A percentile compares a stretch with the other conserved stretches of the same genome.
Conservation (phyloP, 345 rosid species). For the Aegle marmelos region DNA sequence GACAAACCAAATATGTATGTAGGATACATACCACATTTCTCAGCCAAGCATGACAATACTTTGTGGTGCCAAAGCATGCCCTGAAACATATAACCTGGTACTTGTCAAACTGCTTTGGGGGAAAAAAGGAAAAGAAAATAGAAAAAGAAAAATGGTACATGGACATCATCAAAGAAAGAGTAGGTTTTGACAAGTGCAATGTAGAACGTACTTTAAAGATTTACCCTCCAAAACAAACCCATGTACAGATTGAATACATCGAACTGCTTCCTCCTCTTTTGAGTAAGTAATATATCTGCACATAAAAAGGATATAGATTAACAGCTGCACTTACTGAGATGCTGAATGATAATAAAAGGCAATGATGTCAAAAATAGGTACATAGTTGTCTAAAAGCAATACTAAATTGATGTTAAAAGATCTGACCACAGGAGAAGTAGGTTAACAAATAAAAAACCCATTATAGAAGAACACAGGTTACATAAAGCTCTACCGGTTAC, state of each 20-base stretch:
- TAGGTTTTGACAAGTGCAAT: not conserved
- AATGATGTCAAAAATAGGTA: not conserved
- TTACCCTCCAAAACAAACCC: conserved; percentile 87
- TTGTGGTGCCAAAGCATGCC: conserved; percentile 96
- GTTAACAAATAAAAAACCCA: not conserved
- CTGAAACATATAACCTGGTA: conserved; percentile 33
- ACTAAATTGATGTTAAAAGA: not conserved
- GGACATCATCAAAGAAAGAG: not conserved
- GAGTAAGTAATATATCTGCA: conserved; percentile 77
- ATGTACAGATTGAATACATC: conserved; percentile 90
- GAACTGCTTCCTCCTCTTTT: conserved; percentile 86
- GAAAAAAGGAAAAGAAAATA: not conserved
- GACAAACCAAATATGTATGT: not conserved
- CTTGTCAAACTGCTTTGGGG: not conserved
- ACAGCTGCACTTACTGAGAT: not conserved
- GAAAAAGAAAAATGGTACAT: not conserved
- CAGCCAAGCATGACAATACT: conserved; percentile 98
- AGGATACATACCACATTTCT: conserved; percentile 67
- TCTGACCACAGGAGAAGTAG: not conserved
- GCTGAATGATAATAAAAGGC: not conserved
- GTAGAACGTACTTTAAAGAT: conserved; percentile 49
- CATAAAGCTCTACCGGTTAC: not conserved
- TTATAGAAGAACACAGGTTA: not conserved
- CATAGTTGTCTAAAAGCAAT: not conserved
- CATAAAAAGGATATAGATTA: not conserved